phyloP scores from a whole-genome alignment of 2,329 filamentous ascomycete genomes.

The Colletotrichum magnum region DNA sequence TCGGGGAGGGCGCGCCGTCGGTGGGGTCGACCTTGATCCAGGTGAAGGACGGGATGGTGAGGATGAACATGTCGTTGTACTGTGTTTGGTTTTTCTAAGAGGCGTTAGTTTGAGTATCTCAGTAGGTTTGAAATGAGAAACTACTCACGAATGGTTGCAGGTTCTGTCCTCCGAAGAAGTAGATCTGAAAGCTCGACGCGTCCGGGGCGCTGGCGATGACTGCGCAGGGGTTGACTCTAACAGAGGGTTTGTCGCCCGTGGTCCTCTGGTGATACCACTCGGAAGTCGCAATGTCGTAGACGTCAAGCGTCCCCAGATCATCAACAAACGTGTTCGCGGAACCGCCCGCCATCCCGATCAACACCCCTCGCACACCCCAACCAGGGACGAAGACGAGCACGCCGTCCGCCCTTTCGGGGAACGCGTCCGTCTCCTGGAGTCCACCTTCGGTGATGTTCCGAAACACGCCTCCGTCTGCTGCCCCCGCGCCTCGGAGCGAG shows the following conservation, averaged over 20 bases:
- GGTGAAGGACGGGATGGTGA: slow-evolving; percentile 80
- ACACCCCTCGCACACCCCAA: slow-evolving; percentile 78
- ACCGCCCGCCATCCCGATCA: slow-evolving; percentile 81
- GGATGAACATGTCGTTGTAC: slow-evolving; percentile 82
- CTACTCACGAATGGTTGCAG: slow-evolving; percentile 70
- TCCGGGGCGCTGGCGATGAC: slow-evolving; percentile 78
- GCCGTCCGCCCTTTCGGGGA: slow-evolving; percentile 82
- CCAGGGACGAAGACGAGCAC: slow-evolving; percentile 81
- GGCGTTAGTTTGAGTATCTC: rapidly evolving
- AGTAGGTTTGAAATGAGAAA: neutral
- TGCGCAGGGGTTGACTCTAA: slow-evolving; percentile 80
- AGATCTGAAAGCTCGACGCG: slow-evolving; percentile 82
- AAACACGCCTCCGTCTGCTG: slow-evolving; percentile 74
- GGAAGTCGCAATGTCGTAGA: slow-evolving; percentile 81
- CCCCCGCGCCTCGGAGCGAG: slow-evolving; percentile 66
- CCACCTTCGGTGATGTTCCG: slow-evolving; percentile 82
- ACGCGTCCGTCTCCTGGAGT: slow-evolving; percentile 68
- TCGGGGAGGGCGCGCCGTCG: slow-evolving; percentile 67
- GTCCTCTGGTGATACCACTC: slow-evolving; percentile 83
- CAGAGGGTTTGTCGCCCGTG: slow-evolving; percentile 71
- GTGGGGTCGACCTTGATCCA: slow-evolving; percentile 76
- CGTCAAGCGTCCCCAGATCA: slow-evolving; percentile 69
- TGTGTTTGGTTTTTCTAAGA: slow-evolving; percentile 61
- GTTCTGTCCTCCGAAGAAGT: slow-evolving; percentile 84
- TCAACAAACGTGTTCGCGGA: slow-evolving; percentile 77